A percentile compares a stretch with the other conserved stretches of the same genome.
These are phyloP conservation scores for Corylus americana DNA, from an alignment of 306 rosid genomes.

Conservation along the genomic window DNA sequence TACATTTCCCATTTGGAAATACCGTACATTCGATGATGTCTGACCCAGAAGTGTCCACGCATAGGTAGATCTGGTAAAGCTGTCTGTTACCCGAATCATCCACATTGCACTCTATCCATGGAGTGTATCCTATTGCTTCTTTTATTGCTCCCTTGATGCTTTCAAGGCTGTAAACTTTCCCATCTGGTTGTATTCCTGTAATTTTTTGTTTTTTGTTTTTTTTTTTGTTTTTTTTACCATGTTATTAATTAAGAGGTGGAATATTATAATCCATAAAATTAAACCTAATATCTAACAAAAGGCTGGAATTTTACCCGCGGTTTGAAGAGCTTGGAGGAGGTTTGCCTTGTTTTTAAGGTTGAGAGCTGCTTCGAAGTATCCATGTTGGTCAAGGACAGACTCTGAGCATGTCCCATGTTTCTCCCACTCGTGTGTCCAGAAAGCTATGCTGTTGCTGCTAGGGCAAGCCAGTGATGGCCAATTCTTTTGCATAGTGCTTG, in stretches of 20 bases:
- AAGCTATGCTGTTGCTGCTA: conserved; percentile 48
- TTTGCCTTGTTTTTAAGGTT: conserved; percentile 43
- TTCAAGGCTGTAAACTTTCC: conserved; percentile 28
- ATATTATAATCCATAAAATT: too few relatives aligned
- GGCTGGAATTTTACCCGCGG: conserved; percentile 39
- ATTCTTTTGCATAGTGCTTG: conserved; percentile 38
- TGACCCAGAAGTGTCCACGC: conserved; percentile 53
- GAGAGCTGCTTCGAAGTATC: conserved; percentile 59
- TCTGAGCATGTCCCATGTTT: conserved; percentile 86
- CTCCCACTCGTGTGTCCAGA: conserved; percentile 78
- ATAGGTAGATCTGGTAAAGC: conserved; percentile 45
- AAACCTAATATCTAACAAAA: neutral
- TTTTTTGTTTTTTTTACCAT: neutral
- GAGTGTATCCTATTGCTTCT: conserved; percentile 27
- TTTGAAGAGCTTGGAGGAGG: conserved; percentile 54
- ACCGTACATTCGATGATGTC: conserved; percentile 47
- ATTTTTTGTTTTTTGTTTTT: neutral
- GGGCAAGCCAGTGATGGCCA: conserved; percentile 86
- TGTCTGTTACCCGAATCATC: conserved; percentile 50
- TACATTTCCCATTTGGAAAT: conserved; percentile 37
- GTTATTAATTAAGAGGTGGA: neutral
- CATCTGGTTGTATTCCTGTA: conserved; percentile 50
- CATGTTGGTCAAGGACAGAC: conserved; percentile 60
- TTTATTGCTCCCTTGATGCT: conserved; percentile 33
- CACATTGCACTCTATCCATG: conserved; percentile 47